Conservation (phyloP, 352 stramenopile species). For the Pythium scleroteichum region DNA sequence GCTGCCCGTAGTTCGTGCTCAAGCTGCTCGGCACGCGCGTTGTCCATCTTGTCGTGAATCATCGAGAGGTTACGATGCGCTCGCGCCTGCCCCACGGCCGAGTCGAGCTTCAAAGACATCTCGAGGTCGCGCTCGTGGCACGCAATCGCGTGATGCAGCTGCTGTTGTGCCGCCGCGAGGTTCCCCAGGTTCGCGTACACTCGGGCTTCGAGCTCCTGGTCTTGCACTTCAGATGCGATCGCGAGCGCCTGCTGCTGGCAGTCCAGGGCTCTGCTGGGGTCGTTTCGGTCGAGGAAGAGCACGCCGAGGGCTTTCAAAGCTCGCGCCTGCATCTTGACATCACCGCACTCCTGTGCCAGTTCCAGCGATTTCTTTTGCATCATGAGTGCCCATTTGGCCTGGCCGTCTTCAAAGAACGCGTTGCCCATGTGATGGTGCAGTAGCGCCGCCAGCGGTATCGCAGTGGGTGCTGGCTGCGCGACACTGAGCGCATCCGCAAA, state of each 20-base stretch:
- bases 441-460: slow-evolving; percentile 35
- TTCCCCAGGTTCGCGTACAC: slow-evolving; percentile 83
- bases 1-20: slow-evolving; percentile 33
- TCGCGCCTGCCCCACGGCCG: slow-evolving; percentile 48
- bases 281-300: slow-evolving; percentile 48
- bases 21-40: slow-evolving; percentile 14
- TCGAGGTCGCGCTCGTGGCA: slow-evolving; percentile 66
- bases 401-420: slow-evolving; percentile 61
- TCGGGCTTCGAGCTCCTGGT: slow-evolving; percentile 68
- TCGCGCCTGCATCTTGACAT: slow-evolving; percentile 47
- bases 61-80: slow-evolving; percentile 74
- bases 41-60: slow-evolving; percentile 51
- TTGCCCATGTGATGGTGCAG: slow-evolving; percentile 71
- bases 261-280: slow-evolving; percentile 45
- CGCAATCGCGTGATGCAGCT: slow-evolving; percentile 58
- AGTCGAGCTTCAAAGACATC: slow-evolving; percentile 42
- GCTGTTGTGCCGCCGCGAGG: slow-evolving; percentile 46
- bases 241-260: slow-evolving; percentile 66
- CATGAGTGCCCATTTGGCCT: slow-evolving; percentile 35
- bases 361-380: slow-evolving; percentile 59
- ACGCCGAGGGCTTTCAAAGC: slow-evolving; percentile 69
- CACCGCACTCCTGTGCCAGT: slow-evolving; percentile 38
- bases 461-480: slow-evolving; percentile 26
- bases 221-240: slow-evolving; percentile 44
- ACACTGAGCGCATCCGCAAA: slow-evolving; percentile 44